phyloP scores from a whole-genome alignment of 805 yeast species.

The Hanseniaspora pseudoguilliermondii region DNA sequence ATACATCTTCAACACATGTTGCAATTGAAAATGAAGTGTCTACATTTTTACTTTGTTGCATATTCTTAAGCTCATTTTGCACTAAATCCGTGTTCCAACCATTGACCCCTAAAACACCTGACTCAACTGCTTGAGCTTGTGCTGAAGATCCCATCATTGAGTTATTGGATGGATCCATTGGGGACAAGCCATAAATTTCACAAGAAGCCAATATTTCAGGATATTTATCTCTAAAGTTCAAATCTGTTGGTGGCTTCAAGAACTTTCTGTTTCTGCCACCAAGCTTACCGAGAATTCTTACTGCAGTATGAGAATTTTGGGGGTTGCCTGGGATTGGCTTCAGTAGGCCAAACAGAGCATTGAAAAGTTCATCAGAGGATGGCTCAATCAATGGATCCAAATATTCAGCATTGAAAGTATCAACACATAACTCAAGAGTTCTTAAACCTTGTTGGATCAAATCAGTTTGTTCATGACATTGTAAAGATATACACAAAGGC shows the following conservation, averaged over 20 bases:
- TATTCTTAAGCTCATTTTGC: background rate
- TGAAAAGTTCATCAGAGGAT: constrained; percentile 85
- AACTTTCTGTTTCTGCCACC: constrained; percentile 93
- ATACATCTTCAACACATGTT: constrained; percentile 69
- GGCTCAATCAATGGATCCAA: constrained; percentile 97
- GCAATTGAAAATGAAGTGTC: constrained; percentile 61
- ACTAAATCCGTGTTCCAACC: constrained; percentile 4
- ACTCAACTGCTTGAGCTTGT: background rate
- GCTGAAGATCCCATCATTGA: background rate
- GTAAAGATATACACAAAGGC: constrained; percentile 81
- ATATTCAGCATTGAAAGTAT: constrained; percentile 87
- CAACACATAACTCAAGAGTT: constrained; percentile 90
- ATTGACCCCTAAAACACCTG: constrained; percentile 5
- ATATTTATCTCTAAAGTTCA: constrained; percentile 43
- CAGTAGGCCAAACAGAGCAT: constrained; percentile 80
- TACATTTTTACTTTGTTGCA: constrained; percentile 22
- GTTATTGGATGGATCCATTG: background rate
- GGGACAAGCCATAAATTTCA: constrained; percentile 52
- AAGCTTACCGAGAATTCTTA: constrained; percentile 81
- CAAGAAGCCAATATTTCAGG: constrained; percentile 61
- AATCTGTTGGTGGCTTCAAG: constrained; percentile 59
- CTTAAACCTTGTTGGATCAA: constrained; percentile 88
- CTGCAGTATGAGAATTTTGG: constrained; percentile 88
- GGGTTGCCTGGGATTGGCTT: constrained; percentile 90
- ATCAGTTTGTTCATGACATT: constrained; percentile 61